Base-by-base conservation (phyloP, 169 alveolate genomes). In the Amoebophrya sp. region DNA sequence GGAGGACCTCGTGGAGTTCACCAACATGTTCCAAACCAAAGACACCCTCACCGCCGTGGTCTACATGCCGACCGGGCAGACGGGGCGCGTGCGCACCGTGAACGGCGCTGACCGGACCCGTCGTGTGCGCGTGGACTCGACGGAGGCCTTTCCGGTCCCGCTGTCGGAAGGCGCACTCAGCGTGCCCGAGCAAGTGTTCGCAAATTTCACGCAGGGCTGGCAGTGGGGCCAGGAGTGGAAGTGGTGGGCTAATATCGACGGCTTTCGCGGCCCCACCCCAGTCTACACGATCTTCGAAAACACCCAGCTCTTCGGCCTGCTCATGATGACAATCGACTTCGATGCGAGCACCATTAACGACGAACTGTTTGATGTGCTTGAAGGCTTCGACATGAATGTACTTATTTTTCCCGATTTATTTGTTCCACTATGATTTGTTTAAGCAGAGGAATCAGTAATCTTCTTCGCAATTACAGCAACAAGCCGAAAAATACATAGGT, bases 211-310 rank as follows among this genome's bases (percentile, higher is more conserved):
- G 7, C 0, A 18, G 35, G 83, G 83, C 35, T 66, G 83, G 83
- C 35, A 66, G 32, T 66, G 83, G 83, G 83, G 83, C 35, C 83
- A 66, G 35, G 83, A 66, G 35, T 66, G 83, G 83, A 66, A 66
- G 35, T 66, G 83, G 83, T 66, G 83, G 83, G 35, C 39, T 25
- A 66, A 66, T 25, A 25, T 66, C 83, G 83, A 66, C 83, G 83
- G 83, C 7, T 66, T 66, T 25, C 83, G 83, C 32, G 83, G 83
- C 35, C 83, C 83, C 39, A 66, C 83, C 10, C 83, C 83, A 7
- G 83, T 66, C 32, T 66, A 66, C 83, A 25, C 32, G 35, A 7
- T 66, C 35, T 66, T 7, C 83, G 83, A 66, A n/a, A 66, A 66
- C 35, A 7, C 32, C 32, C 83, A 66, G 35, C 83, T 66, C 10